Evolutionary conservation across 768 basidiomycete genomes (phyloP).

Genomic region (Boletus fagicola): DNA sequence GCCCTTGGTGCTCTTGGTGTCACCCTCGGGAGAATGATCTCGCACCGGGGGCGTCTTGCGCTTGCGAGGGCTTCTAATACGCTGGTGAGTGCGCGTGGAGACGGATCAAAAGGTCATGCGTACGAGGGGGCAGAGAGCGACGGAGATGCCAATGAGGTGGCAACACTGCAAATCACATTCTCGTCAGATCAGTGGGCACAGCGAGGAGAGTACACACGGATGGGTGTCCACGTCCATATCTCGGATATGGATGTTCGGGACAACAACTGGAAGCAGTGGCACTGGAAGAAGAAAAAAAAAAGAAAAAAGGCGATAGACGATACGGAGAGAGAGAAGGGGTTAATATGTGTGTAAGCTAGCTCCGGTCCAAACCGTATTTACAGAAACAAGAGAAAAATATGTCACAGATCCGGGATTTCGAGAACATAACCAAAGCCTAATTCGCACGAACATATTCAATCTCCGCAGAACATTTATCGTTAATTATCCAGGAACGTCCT

Average conservation of each 20-base stretch:
- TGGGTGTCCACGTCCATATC: slow-evolving; percentile 21
- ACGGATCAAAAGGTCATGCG: slow-evolving; percentile 21
- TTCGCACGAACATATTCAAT: slow-evolving; percentile 35
- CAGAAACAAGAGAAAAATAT: slow-evolving; percentile 41
- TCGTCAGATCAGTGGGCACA: slow-evolving; percentile 16
- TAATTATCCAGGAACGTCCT: slow-evolving; percentile 35
- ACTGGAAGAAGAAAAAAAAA: slow-evolving; percentile 6
- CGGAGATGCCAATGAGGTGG: slow-evolving; percentile 15
- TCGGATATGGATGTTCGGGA: slow-evolving; percentile 10
- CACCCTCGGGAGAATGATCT: slow-evolving; percentile 18
- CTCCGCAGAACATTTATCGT: slow-evolving; percentile 32
- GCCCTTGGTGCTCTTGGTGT: slow-evolving; percentile 8
- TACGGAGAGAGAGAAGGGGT: slow-evolving; percentile 24
- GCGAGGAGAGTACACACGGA: slow-evolving; percentile 17
- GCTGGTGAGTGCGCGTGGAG: slow-evolving; percentile 12
- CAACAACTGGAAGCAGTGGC: not conserved
- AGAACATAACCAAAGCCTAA: slow-evolving; percentile 39
- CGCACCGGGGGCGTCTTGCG: slow-evolving; percentile 37
- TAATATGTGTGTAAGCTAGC: slow-evolving; percentile 37
- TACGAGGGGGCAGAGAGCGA: slow-evolving; percentile 18
- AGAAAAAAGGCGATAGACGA: slow-evolving; percentile 12
- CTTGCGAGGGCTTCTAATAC: slow-evolving; percentile 37
- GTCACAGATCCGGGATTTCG: slow-evolving; percentile 41
- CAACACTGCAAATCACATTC: slow-evolving; percentile 12
- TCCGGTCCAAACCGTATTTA: slow-evolving; percentile 40